Conservation (phyloP, 73 alveolate species). For the Stentor roeselii region DNA sequence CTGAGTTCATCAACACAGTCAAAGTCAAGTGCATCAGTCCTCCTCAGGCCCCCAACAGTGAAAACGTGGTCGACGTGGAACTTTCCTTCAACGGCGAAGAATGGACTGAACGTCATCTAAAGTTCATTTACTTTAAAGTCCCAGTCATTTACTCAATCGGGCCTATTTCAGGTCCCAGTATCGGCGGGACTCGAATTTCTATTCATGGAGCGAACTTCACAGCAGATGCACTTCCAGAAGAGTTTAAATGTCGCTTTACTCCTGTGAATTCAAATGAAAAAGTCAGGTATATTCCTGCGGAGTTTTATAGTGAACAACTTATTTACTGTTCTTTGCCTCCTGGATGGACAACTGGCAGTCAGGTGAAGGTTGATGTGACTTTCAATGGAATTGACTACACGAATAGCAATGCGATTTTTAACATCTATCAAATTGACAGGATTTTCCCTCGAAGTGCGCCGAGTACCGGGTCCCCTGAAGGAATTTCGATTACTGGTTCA, state of each 20-base stretch:
- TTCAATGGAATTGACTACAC: constrained; percentile 83
- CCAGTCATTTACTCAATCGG: constrained; percentile 53
- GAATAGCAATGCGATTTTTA: constrained; percentile 58
- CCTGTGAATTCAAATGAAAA: constrained; percentile 46
- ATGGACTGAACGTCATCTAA: constrained; percentile 69
- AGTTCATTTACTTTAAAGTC: constrained; percentile 69
- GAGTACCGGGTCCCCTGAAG: constrained; percentile 82
- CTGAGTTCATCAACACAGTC: constrained; percentile 70
- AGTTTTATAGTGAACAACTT: constrained; percentile 54
- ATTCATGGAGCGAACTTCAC: constrained; percentile 76
- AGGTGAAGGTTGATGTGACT: constrained; percentile 75
- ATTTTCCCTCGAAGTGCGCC: constrained; percentile 85
- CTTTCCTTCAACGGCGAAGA: constrained; percentile 85
- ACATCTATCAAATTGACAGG: constrained; percentile 70
- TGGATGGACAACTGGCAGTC: constrained; percentile 88
- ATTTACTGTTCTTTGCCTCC: constrained; percentile 87
- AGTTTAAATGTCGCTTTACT: constrained; percentile 78
- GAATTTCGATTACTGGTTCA: constrained; percentile 67
- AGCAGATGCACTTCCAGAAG: constrained; percentile 65
- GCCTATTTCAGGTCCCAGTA: constrained; percentile 82
- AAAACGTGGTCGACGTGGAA: constrained; percentile 56
- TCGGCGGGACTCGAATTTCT: constrained; percentile 86
- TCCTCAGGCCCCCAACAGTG: constrained; percentile 53
- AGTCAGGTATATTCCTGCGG: constrained; percentile 58
- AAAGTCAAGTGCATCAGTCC: constrained; percentile 85